Base-by-base conservation (phyloP, 2,329 filamentous ascomycete species). In the Botryotinia globosa region DNA sequence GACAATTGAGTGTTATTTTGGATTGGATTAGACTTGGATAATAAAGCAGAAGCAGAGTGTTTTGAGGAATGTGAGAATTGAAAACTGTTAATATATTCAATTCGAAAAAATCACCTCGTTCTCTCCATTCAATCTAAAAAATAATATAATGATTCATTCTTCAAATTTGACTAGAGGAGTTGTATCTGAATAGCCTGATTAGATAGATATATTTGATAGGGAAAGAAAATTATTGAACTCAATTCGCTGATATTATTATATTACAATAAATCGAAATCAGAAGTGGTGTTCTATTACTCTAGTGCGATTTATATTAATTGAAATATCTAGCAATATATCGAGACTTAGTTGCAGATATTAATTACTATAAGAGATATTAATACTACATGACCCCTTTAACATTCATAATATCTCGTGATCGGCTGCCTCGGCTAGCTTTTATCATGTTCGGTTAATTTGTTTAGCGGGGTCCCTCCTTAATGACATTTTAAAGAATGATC, bases 141-240 rank as follows among this genome's bases (percentile, higher is more conserved):
- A 39, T 39, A 39, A 12, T 12, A 14, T 42, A 18, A 44, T 2
- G 14, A 44, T 44, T 44, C 42, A 44, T 18, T 18, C 1, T 44
- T 7, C 16, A 18, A 18, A 1, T 44, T 5, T 16, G 3, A 44
- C 4, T 0, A 1, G 1, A 5, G 16, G 22, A 25, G 9, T 48
- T 1, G 4, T 0, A 22, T 22, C 4, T 48, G 8, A 4, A 22
- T 48, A 3, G 22, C 4, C 20, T 9, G 3, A 48, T 4, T 25
- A 48, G 20, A 48, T 48, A 37, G 37, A 37, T 37, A 3, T 9
- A 48, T 48, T 10, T 8, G 4, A 25, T 48, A 12, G 20, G 10
- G 0, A 22, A 12, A 1, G 9, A 25, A 25, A 1, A 4, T 4
- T 4, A 3, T 48, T 25, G 7, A 25, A 25, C 8, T 25, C 12